Evolutionary conservation across 1,139 yeast genomes (phyloP), one percentile per base, ranked within the genome.

Genomic region (Scheffersomyces cryptocercus): DNA sequence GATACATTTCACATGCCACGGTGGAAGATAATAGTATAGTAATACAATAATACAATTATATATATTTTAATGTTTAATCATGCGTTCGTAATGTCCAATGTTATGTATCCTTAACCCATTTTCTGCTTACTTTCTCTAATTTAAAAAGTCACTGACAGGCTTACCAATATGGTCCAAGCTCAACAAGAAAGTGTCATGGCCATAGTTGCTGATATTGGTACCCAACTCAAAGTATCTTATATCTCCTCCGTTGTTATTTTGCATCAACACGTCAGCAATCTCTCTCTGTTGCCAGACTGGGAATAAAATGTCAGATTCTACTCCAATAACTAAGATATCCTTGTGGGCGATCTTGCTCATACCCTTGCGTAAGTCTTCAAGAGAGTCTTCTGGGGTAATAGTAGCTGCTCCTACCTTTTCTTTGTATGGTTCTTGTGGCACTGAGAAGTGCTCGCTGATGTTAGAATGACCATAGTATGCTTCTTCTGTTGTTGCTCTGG

Each of bases 251-350:
- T 57, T 52, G 36, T 58, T 56, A 26, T 68, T 65, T 32, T 73
- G 68, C 43, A 65, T 67, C 40, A 90, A 71, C 30, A 83, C 81
- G 13, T 80, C 78, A 29, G 82, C 84, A 43, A 89, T 83, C 60
- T 91, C 97, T 43, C 84, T 68, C 64, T 90, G 98, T 65, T 91
- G 97, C 96, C 96, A 88, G 34, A 85, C 89, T 1, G 98, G 98
- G 71, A 90, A 90, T 43, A 90, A 72, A 39, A 88, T 87, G 61
- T 90, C 98, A 1, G 95, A 85, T 59, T 88, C 95, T 7, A 90
- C 97, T 5, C 98, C 98, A 37, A 90, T 77, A 2, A 91, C 90
- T 45, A 91, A 68, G 4, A 87, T 76, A 36, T 85, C 82, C 50
- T 84, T 82, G 50, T 83, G 73, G 2, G 85, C 75, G 48, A 90